Percentiles rank a stretch among this genome's conserved stretches.
Conservation (phyloP, 2,329 filamentous ascomycete genomes). For the Arthrobotrys megalospora region DNA sequence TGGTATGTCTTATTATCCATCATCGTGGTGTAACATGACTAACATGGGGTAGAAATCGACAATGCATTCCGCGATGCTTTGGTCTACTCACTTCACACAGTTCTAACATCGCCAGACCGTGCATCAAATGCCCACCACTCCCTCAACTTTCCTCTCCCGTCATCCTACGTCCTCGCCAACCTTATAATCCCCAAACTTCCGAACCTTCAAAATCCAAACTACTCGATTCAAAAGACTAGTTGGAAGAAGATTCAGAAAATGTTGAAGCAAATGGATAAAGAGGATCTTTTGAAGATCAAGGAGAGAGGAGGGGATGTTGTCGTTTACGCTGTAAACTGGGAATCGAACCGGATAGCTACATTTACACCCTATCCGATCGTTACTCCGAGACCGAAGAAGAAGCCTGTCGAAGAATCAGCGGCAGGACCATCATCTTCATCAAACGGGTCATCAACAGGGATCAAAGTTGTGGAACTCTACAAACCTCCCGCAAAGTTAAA, state of each 20-base stretch:
- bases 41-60: constrained; percentile 73
- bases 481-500: constrained; percentile 62
- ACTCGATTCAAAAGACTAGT: constrained; percentile 76
- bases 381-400: constrained; percentile 65
- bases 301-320: constrained; percentile 77
- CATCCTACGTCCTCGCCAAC: constrained; percentile 76
- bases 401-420: constrained; percentile 66
- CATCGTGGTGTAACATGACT: background rate
- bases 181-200: constrained; percentile 78
- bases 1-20: constrained; percentile 67
- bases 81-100: constrained; percentile 75
- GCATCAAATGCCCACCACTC: constrained; percentile 65
- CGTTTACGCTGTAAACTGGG: constrained; percentile 77
- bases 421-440: constrained; percentile 23
- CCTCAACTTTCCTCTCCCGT: constrained; percentile 75
- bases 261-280: constrained; percentile 78
- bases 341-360: constrained; percentile 71
- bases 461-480: constrained; percentile 64
- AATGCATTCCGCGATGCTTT: constrained; percentile 77
- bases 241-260: constrained; percentile 81
- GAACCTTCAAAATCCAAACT: constrained; percentile 67
- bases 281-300: constrained; percentile 76
- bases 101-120: constrained; percentile 69
- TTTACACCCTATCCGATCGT: constrained; percentile 77
- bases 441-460: constrained; percentile 36